Conservation (phyloP, 192 early-diverging fungal genomes). For the Backusella psychrophila region DNA sequence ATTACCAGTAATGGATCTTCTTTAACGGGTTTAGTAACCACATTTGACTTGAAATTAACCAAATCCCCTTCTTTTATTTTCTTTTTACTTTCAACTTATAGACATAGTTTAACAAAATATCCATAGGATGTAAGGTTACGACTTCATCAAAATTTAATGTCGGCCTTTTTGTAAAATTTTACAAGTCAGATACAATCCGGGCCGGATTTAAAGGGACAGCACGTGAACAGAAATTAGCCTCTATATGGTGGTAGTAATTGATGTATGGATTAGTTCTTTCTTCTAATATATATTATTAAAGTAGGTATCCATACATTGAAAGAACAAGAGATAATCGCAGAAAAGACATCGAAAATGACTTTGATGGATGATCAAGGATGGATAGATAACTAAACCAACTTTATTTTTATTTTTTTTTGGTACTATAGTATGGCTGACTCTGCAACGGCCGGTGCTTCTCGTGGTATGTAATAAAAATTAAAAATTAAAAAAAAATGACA, state of each 20-base stretch:
- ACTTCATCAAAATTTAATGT: too few relatives aligned
- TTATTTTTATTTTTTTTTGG: not conserved
- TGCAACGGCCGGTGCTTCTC: slow-evolving; percentile 69
- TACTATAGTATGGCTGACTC: slow-evolving; percentile 70
- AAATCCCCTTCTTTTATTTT: too few relatives aligned
- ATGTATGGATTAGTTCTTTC: slow-evolving; percentile 2
- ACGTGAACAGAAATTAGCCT: not conserved
- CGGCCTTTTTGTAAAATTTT: too few relatives aligned
- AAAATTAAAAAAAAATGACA: not conserved
- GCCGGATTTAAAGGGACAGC: not conserved
- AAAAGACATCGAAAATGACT: not conserved
- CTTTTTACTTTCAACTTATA: too few relatives aligned
- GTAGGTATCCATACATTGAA: not conserved
- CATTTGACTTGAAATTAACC: too few relatives aligned
- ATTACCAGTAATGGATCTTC: too few relatives aligned
- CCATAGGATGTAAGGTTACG: too few relatives aligned
- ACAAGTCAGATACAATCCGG: too few relatives aligned
- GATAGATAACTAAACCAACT: not conserved
- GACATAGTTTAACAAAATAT: too few relatives aligned
- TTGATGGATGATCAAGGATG: not conserved
- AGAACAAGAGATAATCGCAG: not conserved
- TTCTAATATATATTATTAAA: slow-evolving; percentile 9
- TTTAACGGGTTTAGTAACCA: too few relatives aligned
- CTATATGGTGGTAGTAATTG: not conserved
- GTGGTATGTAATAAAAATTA: slow-evolving; percentile 40